Evolutionary conservation across 2,329 filamentous ascomycete species (phyloP).

Genomic region (Diaporthe destruens): DNA sequence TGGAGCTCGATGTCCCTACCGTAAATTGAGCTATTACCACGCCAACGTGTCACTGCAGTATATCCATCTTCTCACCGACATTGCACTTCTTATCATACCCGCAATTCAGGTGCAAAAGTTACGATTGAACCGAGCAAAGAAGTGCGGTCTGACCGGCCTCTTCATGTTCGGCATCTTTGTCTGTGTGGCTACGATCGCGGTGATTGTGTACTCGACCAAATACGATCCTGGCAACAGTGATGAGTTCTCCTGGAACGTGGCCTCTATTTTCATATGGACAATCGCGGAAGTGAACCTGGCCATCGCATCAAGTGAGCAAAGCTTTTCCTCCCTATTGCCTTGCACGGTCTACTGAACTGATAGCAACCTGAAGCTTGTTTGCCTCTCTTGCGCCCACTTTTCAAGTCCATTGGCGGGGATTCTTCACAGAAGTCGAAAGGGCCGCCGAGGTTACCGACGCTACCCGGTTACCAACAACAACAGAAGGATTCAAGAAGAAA

Average conservation of each 20-base stretch:
- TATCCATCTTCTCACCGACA: background rate
- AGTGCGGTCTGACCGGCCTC: conserved; percentile 1
- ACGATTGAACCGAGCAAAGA: background rate
- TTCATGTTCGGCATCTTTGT: conserved; percentile 16
- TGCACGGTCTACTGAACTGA: background rate
- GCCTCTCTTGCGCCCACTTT: conserved; percentile 19
- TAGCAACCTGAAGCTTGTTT: background rate
- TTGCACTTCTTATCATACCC: conserved; percentile 24
- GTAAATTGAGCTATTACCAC: background rate
- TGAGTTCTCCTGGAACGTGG: background rate
- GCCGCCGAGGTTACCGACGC: conserved; percentile 5
- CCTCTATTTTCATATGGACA: conserved; percentile 19
- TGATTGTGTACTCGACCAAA: conserved; percentile 10
- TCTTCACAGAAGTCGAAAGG: conserved; percentile 8
- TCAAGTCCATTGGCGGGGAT: background rate
- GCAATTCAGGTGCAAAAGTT: conserved; percentile 22
- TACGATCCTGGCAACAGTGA: background rate
- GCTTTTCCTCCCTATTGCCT: too few species aligned
- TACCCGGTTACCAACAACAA: background rate
- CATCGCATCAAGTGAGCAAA: conserved; percentile 18
- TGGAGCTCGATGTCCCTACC: conserved; percentile 2
- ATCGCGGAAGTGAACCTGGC: conserved; percentile 9
- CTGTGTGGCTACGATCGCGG: conserved; percentile 8
- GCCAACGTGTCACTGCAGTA: conserved; percentile 15
- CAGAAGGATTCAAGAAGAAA: background rate